Conservation (phyloP, 805 yeast species). For the Saccharomycopsis vini region DNA sequence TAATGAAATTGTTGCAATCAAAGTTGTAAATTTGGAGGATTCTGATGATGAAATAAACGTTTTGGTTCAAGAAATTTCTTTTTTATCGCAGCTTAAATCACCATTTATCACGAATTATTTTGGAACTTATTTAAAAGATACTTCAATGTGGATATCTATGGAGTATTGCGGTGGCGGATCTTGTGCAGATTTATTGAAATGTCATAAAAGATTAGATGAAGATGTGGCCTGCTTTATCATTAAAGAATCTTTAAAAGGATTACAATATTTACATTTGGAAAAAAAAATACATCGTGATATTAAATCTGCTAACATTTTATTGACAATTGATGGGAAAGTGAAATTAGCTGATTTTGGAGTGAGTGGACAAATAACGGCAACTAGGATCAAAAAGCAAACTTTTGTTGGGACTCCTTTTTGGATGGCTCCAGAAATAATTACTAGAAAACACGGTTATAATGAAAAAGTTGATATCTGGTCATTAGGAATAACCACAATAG, state of each 20-base stretch:
- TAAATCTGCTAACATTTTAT: constrained; percentile 78
- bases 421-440: constrained; percentile 98
- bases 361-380: constrained; percentile 62
- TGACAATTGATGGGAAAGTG: constrained; percentile 59
- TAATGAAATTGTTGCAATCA: constrained; percentile 62
- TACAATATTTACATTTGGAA: constrained; percentile 67
- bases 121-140: constrained; percentile 55
- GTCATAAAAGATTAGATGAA: constrained; percentile 47
- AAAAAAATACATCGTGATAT: constrained; percentile 82
- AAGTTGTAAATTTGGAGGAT: constrained; percentile 73
- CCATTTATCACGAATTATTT: constrained; percentile 57
- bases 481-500: constrained; percentile 85
- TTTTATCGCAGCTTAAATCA: constrained; percentile 59
- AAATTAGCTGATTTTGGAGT: constrained; percentile 94
- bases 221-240: constrained; percentile 52
- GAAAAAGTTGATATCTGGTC: constrained; percentile 95
- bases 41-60: constrained; percentile 66
- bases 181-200: constrained; percentile 63
- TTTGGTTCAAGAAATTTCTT: constrained; percentile 67
- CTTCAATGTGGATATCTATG: constrained; percentile 82
- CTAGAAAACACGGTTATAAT: constrained; percentile 53
- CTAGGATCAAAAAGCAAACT: constrained; percentile 57
- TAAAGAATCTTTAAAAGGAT: constrained; percentile 57
- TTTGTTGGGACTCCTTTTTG: constrained; percentile 95
- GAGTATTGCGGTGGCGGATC: constrained; percentile 96